Conservation (phyloP, 2,329 filamentous ascomycete genomes). For the Hypomyces rosellus region DNA sequence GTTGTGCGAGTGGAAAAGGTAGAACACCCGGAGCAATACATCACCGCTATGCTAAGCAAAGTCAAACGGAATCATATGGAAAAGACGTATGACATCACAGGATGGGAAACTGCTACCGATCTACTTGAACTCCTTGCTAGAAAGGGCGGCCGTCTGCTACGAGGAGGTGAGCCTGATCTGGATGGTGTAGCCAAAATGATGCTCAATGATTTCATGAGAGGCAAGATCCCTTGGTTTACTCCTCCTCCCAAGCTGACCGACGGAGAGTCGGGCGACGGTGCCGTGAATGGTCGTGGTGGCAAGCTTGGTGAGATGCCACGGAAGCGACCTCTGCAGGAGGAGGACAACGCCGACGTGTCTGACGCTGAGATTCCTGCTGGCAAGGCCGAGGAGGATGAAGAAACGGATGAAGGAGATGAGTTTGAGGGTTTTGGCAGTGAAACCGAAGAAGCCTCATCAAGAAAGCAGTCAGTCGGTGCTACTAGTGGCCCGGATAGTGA, state of each 20-base stretch:
- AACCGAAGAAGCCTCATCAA: slow-evolving; percentile 26
- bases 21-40: slow-evolving; percentile 93
- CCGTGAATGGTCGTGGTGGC: slow-evolving; percentile 66
- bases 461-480: slow-evolving; percentile 25
- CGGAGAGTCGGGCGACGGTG: slow-evolving; percentile 42
- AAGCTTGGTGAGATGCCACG: slow-evolving; percentile 80
- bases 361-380: slow-evolving; percentile 19
- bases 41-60: slow-evolving; percentile 70
- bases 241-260: slow-evolving; percentile 55
- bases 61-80: slow-evolving; percentile 87
- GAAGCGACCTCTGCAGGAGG: slow-evolving; percentile 61
- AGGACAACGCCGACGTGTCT: slow-evolving; percentile 34
- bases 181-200: slow-evolving; percentile 97
- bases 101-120: slow-evolving; percentile 68
- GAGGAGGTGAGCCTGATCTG: slow-evolving; percentile 89
- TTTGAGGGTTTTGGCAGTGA: slow-evolving; percentile 34
- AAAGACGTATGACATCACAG: slow-evolving; percentile 82
- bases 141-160: slow-evolving; percentile 79
- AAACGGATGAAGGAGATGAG: slow-evolving; percentile 27
- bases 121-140: slow-evolving; percentile 83
- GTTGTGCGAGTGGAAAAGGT: slow-evolving; percentile 95
- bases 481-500: slow-evolving; percentile 28
- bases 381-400: slow-evolving; percentile 24
- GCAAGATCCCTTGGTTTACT: slow-evolving; percentile 95
- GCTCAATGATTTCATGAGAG: slow-evolving; percentile 89